phyloP scores from a whole-genome alignment of 306 rosid genomes.

The Arachis stenosperma region DNA sequence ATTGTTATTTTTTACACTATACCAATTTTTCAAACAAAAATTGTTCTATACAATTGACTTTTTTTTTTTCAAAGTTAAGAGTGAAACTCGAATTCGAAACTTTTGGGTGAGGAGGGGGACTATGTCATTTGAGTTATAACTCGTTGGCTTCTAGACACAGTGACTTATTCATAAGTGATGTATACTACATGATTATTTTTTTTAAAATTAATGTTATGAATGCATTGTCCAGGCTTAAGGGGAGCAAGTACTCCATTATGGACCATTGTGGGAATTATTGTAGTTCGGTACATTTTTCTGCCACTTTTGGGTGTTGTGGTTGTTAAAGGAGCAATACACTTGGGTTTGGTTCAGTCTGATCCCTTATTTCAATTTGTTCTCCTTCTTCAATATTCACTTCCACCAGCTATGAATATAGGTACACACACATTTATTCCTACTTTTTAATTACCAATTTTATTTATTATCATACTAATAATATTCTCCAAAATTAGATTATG shows the following conservation, averaged over 20 bases:
- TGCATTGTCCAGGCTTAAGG: constrained; percentile 59
- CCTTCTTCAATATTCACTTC: constrained; percentile 76
- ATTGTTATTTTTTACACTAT: not conserved
- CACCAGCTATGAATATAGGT: constrained; percentile 95
- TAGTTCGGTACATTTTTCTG: constrained; percentile 61
- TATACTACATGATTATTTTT: too few relatives aligned
- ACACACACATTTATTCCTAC: not conserved
- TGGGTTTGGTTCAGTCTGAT: constrained; percentile 67
- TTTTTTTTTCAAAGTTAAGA: too few relatives aligned
- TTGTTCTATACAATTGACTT: too few relatives aligned
- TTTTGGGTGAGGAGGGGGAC: too few relatives aligned
- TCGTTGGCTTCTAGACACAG: too few relatives aligned
- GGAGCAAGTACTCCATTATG: constrained; percentile 54
- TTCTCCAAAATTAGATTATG: too few relatives aligned
- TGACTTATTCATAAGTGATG: too few relatives aligned
- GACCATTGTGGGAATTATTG: constrained; percentile 55
- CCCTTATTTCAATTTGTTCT: constrained; percentile 77
- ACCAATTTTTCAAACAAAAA: not conserved
- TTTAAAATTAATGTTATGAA: not conserved
- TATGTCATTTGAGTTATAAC: too few relatives aligned
- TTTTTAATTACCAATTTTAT: not conserved
- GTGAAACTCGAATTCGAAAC: too few relatives aligned
- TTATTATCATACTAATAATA: too few relatives aligned
- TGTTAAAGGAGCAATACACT: constrained; percentile 61
- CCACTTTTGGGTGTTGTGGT: constrained; percentile 64